Base-by-base conservation (phyloP, 306 rosid genomes). In the Prunus davidiana region DNA sequence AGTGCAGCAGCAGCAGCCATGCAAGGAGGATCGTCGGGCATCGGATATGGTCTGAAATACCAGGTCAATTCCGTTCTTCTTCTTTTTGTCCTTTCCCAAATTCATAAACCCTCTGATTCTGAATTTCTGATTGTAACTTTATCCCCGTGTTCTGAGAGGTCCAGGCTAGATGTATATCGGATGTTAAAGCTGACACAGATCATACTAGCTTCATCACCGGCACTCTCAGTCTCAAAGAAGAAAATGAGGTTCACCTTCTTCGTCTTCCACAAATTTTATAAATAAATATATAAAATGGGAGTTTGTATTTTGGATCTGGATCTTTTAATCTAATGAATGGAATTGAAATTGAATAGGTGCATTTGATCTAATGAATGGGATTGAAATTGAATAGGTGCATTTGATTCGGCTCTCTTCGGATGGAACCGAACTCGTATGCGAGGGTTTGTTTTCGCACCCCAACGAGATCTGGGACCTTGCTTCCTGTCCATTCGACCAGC, bases 381-480 rank as follows among this genome's bases (percentile, higher is more conserved):
- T 68, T 79, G 81, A 49, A 73, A 78, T 22, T 76, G 64, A 8
- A 43, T 76, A 92, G 99, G 97, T 92, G 45, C 99, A 92, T 84
- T 88, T 95, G 85, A 87, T 96, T 82, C 93, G 99, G 78, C 92
- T 96, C 50, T 92, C 99, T 25, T 83, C 99, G 3, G 87, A 83
- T 84, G 99, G 98, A 78, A 88, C 91, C 16, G 99, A 96, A 67
- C 84, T 96, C 45, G 85, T 92, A 34, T 96, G 99, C 24, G 99
- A 96, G 86, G 99, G 99, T 49, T 83, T 96, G 93, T 96, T 96
- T 82, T 93, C 98, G 14, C 96, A 95, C 46, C 97, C 99, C 3
- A 96, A 85, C 52, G 98, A 96, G 98, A 96, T 96, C 81, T 92
- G 99, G 98, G 98, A 92, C 88, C 96, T 96, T 64, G 92, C 85